These are phyloP conservation scores for Schwanniomyces vanrijiae DNA, from an alignment of 805 yeast genomes.

Conservation along the genomic window DNA sequence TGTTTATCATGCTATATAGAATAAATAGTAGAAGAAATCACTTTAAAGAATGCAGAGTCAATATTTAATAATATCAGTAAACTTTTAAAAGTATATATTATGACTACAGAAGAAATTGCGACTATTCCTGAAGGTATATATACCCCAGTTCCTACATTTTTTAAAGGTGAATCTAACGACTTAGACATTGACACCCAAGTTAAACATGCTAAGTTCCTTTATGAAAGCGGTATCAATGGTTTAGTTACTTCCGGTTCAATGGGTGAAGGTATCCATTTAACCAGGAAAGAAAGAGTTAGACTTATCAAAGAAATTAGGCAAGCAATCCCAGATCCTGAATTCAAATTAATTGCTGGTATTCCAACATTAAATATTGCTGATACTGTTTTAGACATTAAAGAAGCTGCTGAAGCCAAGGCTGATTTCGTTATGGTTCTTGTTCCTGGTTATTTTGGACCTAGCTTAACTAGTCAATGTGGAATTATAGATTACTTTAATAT, in stretches of 20 bases:
- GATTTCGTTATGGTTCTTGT: conserved; percentile 30
- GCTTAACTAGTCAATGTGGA: conserved; percentile 30
- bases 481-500: conserved; percentile 26
- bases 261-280: conserved; percentile 39
- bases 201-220: conserved; percentile 26
- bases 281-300: conserved; percentile 26
- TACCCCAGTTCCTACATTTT: conserved; percentile 32
- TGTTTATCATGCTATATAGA: not conserved
- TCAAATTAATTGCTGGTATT: conserved; percentile 34
- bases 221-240: conserved; percentile 30
- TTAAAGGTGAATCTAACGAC: conserved; percentile 11
- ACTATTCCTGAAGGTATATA: conserved; percentile 23
- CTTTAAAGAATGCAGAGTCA: not conserved
- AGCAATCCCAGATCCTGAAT: conserved; percentile 30
- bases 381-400: conserved; percentile 21
- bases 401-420: conserved; percentile 32
- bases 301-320: conserved; percentile 24
- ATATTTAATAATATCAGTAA: not conserved
- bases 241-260: conserved; percentile 39
- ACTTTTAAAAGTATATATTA: not conserved
- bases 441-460: conserved; percentile 37
- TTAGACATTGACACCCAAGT: conserved; percentile 27
- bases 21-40: not conserved
- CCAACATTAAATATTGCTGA: conserved; percentile 25
- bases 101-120: not conserved